A percentile compares a stretch with the other conserved stretches of the same genome.
These are phyloP conservation scores for Acanthamoeba lugdunensis DNA, from an alignment of 208 protist genomes.

Conservation along the genomic window DNA sequence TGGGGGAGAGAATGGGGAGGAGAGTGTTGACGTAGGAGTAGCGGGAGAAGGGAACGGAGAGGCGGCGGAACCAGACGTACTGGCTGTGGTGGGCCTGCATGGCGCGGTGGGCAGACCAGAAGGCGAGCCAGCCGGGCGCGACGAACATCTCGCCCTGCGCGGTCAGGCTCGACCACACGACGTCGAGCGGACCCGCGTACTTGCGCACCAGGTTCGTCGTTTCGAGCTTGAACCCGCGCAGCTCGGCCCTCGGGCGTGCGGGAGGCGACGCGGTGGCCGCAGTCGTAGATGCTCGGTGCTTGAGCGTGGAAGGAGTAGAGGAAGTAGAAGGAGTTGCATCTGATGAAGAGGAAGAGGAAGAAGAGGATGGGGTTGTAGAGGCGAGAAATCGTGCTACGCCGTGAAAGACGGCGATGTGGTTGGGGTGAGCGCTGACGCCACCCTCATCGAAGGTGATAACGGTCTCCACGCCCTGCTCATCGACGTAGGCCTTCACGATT, in stretches of 20 bases:
- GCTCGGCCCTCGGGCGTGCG: background rate
- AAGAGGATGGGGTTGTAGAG: background rate
- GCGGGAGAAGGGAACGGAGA: conserved; percentile 94
- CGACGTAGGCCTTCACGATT: conserved; percentile 78
- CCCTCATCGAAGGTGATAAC: conserved; percentile 95
- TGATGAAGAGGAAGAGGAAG: background rate
- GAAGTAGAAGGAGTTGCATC: background rate
- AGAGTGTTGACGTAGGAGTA: conserved; percentile 94
- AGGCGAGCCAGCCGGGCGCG: background rate
- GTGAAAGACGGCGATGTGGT: conserved; percentile 93
- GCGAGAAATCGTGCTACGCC: conserved; percentile 87
- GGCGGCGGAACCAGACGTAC: conserved; percentile 95
- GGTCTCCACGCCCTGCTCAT: conserved; percentile 9
- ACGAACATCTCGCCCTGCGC: background rate
- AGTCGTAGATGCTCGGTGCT: background rate
- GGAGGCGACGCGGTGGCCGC: background rate
- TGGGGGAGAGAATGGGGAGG: conserved; percentile 1
- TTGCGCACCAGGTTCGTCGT: conserved; percentile 74
- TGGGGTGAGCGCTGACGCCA: conserved; percentile 94
- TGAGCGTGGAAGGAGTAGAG: background rate
- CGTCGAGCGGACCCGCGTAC: conserved; percentile 71
- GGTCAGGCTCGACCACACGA: conserved; percentile 50
- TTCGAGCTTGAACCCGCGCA: conserved; percentile 42
- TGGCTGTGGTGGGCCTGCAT: conserved; percentile 93
- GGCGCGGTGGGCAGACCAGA: conserved; percentile 54